Conservation (phyloP, 2,329 filamentous ascomycete genomes). For the Diaporthe sp. region DNA sequence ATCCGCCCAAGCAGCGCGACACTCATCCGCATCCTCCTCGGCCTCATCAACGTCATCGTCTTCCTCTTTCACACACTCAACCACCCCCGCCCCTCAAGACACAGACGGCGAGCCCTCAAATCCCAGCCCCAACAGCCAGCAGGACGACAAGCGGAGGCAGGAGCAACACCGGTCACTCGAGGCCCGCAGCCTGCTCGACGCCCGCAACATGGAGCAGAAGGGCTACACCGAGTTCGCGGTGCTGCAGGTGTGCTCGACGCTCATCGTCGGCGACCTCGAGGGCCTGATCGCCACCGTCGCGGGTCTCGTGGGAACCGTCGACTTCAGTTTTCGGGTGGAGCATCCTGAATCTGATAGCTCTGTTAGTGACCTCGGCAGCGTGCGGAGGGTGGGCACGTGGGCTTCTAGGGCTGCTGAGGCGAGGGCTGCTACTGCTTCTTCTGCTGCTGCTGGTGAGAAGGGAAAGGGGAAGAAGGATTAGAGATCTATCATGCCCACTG, state of each 20-base stretch:
- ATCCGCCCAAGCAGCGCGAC: not conserved
- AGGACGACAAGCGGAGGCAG: not conserved
- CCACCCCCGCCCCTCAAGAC: not conserved
- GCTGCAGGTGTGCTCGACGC: constrained; percentile 77
- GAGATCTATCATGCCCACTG: too few species aligned
- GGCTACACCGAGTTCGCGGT: constrained; percentile 83
- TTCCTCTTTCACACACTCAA: not conserved
- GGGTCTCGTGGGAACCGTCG: constrained; percentile 79
- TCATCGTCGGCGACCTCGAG: constrained; percentile 78
- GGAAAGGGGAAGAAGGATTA: constrained; percentile 37
- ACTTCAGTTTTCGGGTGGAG: constrained; percentile 76
- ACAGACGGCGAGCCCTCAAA: not conserved
- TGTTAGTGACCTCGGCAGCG: constrained; percentile 31
- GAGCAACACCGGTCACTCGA: not conserved
- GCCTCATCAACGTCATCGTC: not conserved
- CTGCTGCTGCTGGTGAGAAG: not conserved
- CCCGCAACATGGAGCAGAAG: constrained; percentile 76
- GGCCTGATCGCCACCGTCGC: constrained; percentile 73
- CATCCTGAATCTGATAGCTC: constrained; percentile 33
- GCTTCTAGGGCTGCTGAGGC: constrained; percentile 31
- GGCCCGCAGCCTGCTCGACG: constrained; percentile 65
- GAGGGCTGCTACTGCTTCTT: not conserved
- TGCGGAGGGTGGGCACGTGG: constrained; percentile 36
- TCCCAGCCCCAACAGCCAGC: not conserved
- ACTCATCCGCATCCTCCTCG: not conserved